Evolutionary conservation across 2,329 filamentous ascomycete species (phyloP), one percentile per base, ranked within the genome.

Genomic region (Colletotrichum falcatum): DNA sequence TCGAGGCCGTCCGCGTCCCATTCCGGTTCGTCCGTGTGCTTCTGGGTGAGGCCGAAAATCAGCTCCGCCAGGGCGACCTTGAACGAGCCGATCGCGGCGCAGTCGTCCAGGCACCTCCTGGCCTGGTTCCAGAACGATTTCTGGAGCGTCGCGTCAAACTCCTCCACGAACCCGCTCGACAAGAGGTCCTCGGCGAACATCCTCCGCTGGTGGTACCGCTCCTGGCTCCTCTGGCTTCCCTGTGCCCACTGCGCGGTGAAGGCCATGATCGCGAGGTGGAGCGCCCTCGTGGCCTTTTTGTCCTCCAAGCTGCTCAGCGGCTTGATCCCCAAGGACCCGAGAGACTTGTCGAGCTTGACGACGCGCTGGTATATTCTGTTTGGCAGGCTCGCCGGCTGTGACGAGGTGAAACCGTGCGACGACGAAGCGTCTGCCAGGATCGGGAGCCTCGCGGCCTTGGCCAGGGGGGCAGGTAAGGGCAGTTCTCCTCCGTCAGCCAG

Each of bases 221-320:
- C 51, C 3, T 48, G 51, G 30, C 67, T 70, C 39, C 79, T 74
- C 16, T 69, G 73, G 30, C 81, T 81, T 5, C 77, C 77, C 56
- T 84, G 82, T 0, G 82, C 78, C 83, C 86, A 87, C 72, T 88
- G 86, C 0, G 85, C 83, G 5, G 86, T 84, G 75, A 87, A 88
- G 0, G 86, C 83, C 79, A 87, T 84, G 58, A 87, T 85, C 3
- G 82, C 81, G 4, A 84, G 75, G 61, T 87, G 82, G 12, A 88
- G 75, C 2, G 85, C 85, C 61, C 79, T 82, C 0, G 81, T 80
- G 35, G 81, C 83, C 6, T 80, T 80, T n/a, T 78, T 78, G 51
- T 86, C 82, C 66, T 88, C 82, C 0, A 74, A 70, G 20, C 74
- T 77, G 3, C 79, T 83, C 1, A 87, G 75, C 1, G 77, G 77